A percentile compares a stretch with the other conserved stretches of the same genome.
Evolutionary conservation across 177 flowering plant genomes (phyloP).

Genomic region (Vitis hybrid): DNA sequence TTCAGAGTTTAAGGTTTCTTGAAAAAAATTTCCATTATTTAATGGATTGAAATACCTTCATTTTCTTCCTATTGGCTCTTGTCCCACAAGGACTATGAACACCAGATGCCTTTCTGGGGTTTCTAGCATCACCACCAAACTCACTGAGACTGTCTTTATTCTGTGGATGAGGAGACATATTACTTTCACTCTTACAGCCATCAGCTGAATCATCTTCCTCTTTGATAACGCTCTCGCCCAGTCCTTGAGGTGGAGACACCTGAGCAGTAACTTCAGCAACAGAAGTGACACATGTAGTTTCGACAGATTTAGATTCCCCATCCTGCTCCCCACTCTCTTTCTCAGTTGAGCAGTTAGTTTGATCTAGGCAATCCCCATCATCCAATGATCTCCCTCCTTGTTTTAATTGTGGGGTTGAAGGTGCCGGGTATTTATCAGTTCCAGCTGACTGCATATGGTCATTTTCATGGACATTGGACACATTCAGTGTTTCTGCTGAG

Average conservation of each 20-base stretch:
- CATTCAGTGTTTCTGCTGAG: constrained; percentile 22
- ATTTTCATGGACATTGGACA: constrained; percentile 12
- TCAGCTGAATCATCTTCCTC: constrained; percentile 51
- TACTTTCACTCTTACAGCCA: constrained; percentile 28
- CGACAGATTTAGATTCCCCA: constrained; percentile 84
- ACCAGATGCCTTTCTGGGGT: constrained; percentile 31
- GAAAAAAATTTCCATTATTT: background rate
- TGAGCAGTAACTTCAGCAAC: constrained; percentile 24
- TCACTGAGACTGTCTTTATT: constrained; percentile 17
- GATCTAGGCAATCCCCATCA: constrained; percentile 62
- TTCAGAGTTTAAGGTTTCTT: no score
- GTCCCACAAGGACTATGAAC: constrained; percentile 26
- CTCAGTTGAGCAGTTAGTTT: constrained; percentile 42
- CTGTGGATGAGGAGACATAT: constrained; percentile 16
- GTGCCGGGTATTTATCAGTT: constrained; percentile 70
- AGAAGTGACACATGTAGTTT: constrained; percentile 50
- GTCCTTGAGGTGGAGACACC: constrained; percentile 18
- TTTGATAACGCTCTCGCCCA: constrained; percentile 28
- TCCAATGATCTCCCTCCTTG: constrained; percentile 51
- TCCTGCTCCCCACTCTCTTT: constrained; percentile 50
- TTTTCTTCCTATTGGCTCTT: constrained; percentile 51
- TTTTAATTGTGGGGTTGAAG: constrained; percentile 77
- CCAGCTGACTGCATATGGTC: constrained; percentile 33
- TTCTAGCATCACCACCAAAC: constrained; percentile 13
- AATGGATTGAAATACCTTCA: constrained; percentile 46